Conservation (phyloP, 164 flowering plant genomes). For the Houttuynia cordata region DNA sequence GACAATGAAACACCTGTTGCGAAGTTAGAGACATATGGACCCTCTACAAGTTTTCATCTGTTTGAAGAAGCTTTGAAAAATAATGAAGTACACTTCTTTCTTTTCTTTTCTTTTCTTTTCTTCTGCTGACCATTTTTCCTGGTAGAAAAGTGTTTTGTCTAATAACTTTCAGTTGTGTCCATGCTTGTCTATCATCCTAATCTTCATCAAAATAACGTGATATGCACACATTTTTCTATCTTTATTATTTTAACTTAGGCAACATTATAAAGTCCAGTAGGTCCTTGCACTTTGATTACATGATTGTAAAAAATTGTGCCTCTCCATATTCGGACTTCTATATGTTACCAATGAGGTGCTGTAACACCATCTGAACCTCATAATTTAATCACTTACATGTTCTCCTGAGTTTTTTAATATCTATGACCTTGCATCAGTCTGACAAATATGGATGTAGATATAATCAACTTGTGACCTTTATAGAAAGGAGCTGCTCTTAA, state of each 20-base stretch:
- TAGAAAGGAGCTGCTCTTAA: too few species aligned
- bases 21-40: slow-evolving; percentile 48
- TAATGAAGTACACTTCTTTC: slow-evolving; percentile 47
- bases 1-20: slow-evolving; percentile 24
- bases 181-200: not conserved
- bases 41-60: slow-evolving; percentile 27
- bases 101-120: not conserved
- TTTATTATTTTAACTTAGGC: not conserved
- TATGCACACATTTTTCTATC: not conserved
- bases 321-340: too few species aligned
- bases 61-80: slow-evolving; percentile 58
- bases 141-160: too few species aligned
- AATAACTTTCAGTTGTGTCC: not conserved
- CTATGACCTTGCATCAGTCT: too few species aligned
- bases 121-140: not conserved
- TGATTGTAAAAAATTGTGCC: not conserved
- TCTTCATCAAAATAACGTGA: not conserved
- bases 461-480: too few species aligned
- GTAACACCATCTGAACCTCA: too few species aligned
- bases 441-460: too few species aligned
- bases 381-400: too few species aligned
- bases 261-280: not conserved
- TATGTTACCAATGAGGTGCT: too few species aligned
- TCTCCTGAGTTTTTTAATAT: too few species aligned
- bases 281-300: not conserved